Evolutionary conservation across 371 early-diverging fungal genomes (phyloP).

Genomic region (Mucor mucedo): DNA sequence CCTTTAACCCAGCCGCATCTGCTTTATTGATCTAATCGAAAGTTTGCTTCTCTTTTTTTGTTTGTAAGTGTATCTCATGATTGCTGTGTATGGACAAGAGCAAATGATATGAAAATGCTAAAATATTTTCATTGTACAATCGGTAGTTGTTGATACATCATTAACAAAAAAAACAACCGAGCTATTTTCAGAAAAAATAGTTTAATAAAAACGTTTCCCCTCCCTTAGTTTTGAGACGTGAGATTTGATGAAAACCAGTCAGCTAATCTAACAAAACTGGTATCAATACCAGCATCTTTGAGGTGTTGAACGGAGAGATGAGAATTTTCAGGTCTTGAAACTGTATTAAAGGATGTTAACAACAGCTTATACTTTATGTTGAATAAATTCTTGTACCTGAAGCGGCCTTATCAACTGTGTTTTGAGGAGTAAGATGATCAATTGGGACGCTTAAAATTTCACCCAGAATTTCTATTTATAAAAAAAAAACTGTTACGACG

Average conservation of each 20-base stretch:
- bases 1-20: no score
- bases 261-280: slow-evolving; percentile 56
- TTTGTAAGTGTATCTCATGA: no score
- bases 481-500: neutral
- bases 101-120: no score
- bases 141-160: no score
- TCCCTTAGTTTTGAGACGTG: neutral
- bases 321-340: slow-evolving; percentile 67
- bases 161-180: no score
- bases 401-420: slow-evolving; percentile 43
- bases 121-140: no score
- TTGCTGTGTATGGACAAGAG: no score
- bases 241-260: slow-evolving; percentile 56
- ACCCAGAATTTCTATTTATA: slow-evolving; percentile 50
- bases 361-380: neutral
- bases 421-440: slow-evolving; percentile 59
- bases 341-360: slow-evolving; percentile 21
- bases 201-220: no score
- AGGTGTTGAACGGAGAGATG: slow-evolving; percentile 67
- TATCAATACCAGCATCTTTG: slow-evolving; percentile 56
- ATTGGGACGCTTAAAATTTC: slow-evolving; percentile 52
- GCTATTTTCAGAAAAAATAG: no score
- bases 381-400: slow-evolving; percentile 29
- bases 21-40: no score
- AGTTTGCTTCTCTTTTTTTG: no score